Evolutionary conservation across 2,329 filamentous ascomycete genomes (phyloP).

Genomic region (Alternaria angustiovoidea): DNA sequence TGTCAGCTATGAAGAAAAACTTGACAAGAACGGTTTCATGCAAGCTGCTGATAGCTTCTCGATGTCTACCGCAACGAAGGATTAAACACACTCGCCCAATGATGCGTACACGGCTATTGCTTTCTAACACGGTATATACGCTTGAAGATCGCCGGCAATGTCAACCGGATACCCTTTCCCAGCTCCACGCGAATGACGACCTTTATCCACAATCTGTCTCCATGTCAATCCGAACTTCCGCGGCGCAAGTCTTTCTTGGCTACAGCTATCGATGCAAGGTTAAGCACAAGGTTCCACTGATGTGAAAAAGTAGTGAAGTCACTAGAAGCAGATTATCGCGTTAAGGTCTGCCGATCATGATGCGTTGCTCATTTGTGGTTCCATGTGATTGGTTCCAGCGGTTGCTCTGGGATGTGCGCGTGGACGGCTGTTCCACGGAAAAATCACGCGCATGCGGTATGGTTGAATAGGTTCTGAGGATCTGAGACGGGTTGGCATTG

Average conservation of each 20-base stretch:
- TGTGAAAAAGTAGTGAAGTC: conserved; percentile 2
- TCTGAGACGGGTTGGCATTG: neutral
- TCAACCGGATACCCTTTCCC: neutral
- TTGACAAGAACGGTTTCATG: conserved; percentile 1
- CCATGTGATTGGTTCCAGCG: neutral
- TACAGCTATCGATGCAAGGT: neutral
- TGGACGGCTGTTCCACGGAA: conserved; percentile 3
- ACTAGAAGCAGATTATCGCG: neutral
- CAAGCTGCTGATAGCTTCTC: neutral
- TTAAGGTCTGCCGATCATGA: conserved; percentile 15
- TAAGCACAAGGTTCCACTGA: neutral
- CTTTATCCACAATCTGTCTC: neutral
- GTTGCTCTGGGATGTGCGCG: neutral
- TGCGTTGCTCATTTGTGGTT: conserved; percentile 7
- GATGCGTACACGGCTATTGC: neutral
- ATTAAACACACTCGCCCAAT: neutral
- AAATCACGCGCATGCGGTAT: neutral
- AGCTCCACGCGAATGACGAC: conserved; percentile 1
- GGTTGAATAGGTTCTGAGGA: neutral
- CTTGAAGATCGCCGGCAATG: neutral
- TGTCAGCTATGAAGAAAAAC: neutral
- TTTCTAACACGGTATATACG: neutral
- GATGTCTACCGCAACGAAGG: neutral
- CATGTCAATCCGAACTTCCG: neutral
- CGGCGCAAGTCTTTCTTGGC: neutral